Base-by-base conservation (phyloP, 306 rosid genomes). In the Castanopsis chinensis region DNA sequence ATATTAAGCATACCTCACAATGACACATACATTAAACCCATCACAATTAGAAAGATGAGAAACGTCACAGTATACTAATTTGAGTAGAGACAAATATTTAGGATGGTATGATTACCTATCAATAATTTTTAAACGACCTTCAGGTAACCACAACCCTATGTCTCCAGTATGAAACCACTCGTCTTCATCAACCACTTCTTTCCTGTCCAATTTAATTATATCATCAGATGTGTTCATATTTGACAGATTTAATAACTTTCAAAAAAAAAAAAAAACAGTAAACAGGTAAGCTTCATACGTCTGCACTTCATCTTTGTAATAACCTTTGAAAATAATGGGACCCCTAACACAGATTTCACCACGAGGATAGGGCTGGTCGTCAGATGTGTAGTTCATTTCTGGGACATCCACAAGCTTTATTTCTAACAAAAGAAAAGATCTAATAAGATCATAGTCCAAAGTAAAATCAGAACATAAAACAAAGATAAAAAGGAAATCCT, bases 341-440 rank as follows among this genome's bases (percentile, higher is more conserved):
- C 99, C 99, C 90, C 99, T 88, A 74, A 91, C 89, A 86, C 99
- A 96, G 85, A 96, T 96, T 91, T 96, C 99, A 76, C 99, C 99
- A 72, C 98, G 98, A 78, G 99, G 97, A 90, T 89, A 77, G 54
- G 98, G 98, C 85, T 78, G 83, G 86, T 96, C 99, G 15, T 89
- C 88, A 52, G 97, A 85, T 60, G 97, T 90, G 86, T 96, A 96
- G 86, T 82, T 96, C 99, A 96, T 96, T 85, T 96, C 98, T 32
- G 97, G 96, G 73, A 96, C 99, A 83, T 96, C 98, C 72, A 88
- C 97, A 45, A 96, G 99, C 86, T 96, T 96, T 87, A 96, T 70
- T 90, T 96, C 99, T 96, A 95, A 83, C 78, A 79, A 87, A 67
- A 18, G 56, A 60, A 84, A 79, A 81, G 21, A 59, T 27, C 78